These are phyloP conservation scores for Lepiota brunneoincarnata DNA, from an alignment of 768 basidiomycete species.

Conservation along the genomic window DNA sequence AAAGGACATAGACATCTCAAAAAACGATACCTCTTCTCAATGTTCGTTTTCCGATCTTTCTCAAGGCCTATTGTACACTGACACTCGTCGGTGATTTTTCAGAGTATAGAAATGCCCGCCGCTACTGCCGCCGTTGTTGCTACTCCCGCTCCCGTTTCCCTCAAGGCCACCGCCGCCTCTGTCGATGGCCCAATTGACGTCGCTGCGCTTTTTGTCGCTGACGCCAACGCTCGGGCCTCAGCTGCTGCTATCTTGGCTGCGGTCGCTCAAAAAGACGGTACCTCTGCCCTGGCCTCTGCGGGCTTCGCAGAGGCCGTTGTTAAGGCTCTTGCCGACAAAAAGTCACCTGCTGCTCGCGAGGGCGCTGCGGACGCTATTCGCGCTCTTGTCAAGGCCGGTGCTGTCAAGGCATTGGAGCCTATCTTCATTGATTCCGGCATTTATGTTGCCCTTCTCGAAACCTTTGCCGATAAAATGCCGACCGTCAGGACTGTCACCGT, in stretches of 20 bases:
- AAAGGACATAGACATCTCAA: conserved; percentile 37
- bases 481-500: conserved; percentile 83
- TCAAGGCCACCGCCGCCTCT: conserved; percentile 58
- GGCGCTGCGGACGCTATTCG: conserved; percentile 75
- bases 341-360: conserved; percentile 88
- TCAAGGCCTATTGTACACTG: background rate
- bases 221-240: conserved; percentile 77
- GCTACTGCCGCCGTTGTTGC: conserved; percentile 62
- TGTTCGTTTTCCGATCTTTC: conserved; percentile 28
- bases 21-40: conserved; percentile 33
- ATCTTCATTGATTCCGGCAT: conserved; percentile 85
- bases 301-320: conserved; percentile 71
- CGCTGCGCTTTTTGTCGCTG: conserved; percentile 75
- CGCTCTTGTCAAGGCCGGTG: conserved; percentile 65
- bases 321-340: conserved; percentile 93
- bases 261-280: conserved; percentile 81
- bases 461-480: conserved; percentile 94
- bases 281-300: conserved; percentile 65
- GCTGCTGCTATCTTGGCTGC: conserved; percentile 70
- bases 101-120: conserved; percentile 69
- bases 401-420: conserved; percentile 82
- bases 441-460: conserved; percentile 82
- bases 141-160: conserved; percentile 61
- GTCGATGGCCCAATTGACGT: conserved; percentile 68
- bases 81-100: background rate